A percentile compares a stretch with the other conserved stretches of the same genome.
phyloP scores from a whole-genome alignment of 2,329 filamentous ascomycete species.

The Ceratocystis smalleyi region DNA sequence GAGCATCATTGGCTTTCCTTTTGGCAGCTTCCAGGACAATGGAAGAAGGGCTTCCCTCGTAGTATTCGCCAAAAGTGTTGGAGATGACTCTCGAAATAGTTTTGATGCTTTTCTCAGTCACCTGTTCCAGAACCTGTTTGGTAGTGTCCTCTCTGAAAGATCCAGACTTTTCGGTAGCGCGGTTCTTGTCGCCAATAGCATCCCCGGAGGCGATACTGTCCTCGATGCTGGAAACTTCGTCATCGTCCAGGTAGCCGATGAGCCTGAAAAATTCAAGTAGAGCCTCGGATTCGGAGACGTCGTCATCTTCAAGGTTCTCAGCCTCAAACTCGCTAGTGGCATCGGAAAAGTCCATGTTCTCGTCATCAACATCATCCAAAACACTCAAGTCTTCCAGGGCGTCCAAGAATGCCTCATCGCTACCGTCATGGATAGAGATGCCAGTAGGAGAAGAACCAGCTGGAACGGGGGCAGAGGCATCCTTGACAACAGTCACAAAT shows the following conservation, averaged over 20 bases:
- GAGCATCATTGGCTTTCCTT: neutral
- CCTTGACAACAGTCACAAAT: neutral
- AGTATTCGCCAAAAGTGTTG: neutral
- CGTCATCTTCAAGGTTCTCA: neutral
- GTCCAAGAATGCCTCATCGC: no score
- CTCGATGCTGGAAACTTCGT: neutral
- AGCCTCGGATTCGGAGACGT: neutral
- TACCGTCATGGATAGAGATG: no score
- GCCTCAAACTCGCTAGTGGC: neutral
- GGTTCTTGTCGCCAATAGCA: no score
- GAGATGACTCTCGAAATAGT: neutral
- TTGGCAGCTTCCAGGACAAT: neutral
- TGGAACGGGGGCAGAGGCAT: slow-evolving; percentile 1
- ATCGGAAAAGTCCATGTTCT: neutral
- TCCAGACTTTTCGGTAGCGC: no score
- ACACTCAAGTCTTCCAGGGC: no score
- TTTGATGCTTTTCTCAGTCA: neutral
- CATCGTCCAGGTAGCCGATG: neutral
- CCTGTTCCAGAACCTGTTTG: no score
- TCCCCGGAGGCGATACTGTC: no score
- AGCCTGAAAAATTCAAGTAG: no score
- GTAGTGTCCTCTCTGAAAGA: no score
- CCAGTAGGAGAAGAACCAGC: neutral
- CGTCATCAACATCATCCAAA: neutral
- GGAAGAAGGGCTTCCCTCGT: neutral